Evolutionary conservation across 2,329 filamentous ascomycete species (phyloP), one percentile per base, ranked within the genome.

Genomic region (Pseudopithomyces chartarum): DNA sequence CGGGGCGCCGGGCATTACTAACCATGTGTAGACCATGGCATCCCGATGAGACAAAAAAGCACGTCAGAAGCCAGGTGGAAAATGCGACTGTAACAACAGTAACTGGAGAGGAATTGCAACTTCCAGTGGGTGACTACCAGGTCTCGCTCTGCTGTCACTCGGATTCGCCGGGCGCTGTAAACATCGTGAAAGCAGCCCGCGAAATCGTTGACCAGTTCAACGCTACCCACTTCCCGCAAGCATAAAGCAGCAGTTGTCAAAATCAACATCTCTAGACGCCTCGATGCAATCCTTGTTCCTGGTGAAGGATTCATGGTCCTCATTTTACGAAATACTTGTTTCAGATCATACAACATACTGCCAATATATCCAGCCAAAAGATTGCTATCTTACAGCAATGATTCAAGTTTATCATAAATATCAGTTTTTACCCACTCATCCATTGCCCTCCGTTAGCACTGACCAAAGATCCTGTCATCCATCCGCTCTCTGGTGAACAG

Each of bases 91-190:
- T 80, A 3, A 78, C 66, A 6, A 74, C 78, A 0, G 75, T 78
- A 6, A 77, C 73, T 4, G 78, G 78, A 12, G 76, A 80, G 56
- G 68, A 76, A 36, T 61, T 80, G 2, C 63, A 78, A 32, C 58
- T 80, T 32, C 78, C 77, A 0, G 60, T 80, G 7, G 76, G 75
- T 15, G 71, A 78, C n/a, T 71, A 79, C 50, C 64, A 78, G 42
- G 73, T 80, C 2, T 77, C 74, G 15, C 59, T 80, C 13, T 80
- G 79, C 64, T 80, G 78, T 56, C 78, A 80, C 50, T 78, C 76
- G 2, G 78, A 80, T 55, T 78, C 75, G 17, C 78, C 78, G 1
- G 78, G 76, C 8, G 77, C 77, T 2, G 66, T 80, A 7, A 72
- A 79, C 10, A 80, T 80, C 54, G 77, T 80, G 2, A 77, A 69